phyloP scores from a whole-genome alignment of 2,329 filamentous ascomycete genomes.

The Penicillium sp. region DNA sequence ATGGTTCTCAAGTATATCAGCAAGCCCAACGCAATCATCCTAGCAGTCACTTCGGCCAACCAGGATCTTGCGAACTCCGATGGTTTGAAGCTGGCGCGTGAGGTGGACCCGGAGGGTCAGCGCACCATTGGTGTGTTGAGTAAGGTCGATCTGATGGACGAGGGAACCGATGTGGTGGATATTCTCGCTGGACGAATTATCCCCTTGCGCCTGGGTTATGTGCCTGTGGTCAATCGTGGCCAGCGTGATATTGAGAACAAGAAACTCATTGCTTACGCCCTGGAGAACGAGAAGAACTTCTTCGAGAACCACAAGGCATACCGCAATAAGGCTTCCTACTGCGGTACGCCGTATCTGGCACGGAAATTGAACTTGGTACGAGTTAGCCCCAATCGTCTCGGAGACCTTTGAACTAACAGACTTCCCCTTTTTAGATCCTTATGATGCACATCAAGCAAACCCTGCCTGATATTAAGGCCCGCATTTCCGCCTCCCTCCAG shows the following conservation, averaged over 20 bases:
- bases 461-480: constrained; percentile 94
- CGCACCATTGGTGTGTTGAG: constrained; percentile 97
- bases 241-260: constrained; percentile 99
- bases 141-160: constrained; percentile 99
- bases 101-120: constrained; percentile 96
- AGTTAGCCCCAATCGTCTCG: neutral
- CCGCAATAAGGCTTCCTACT: constrained; percentile 97
- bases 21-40: constrained; percentile 96
- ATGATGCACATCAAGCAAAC: constrained; percentile 99
- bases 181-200: constrained; percentile 98
- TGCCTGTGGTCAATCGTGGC: constrained; percentile 95
- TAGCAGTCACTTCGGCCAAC: constrained; percentile 94
- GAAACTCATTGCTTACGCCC: constrained; percentile 83
- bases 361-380: constrained; percentile 85
- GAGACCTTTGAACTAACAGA: constrained; percentile 23
- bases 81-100: constrained; percentile 89
- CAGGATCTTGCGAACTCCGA: constrained; percentile 98
- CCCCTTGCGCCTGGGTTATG: constrained; percentile 87
- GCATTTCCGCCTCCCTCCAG: constrained; percentile 87
- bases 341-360: constrained; percentile 93
- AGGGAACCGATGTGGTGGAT: constrained; percentile 96
- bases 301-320: constrained; percentile 99
- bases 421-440: constrained; percentile 60
- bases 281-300: constrained; percentile 93
- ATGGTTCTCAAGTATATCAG: constrained; percentile 99